Evolutionary conservation across 2,329 filamentous ascomycete species (phyloP).

Genomic region (Cordyceps pruinosa): DNA sequence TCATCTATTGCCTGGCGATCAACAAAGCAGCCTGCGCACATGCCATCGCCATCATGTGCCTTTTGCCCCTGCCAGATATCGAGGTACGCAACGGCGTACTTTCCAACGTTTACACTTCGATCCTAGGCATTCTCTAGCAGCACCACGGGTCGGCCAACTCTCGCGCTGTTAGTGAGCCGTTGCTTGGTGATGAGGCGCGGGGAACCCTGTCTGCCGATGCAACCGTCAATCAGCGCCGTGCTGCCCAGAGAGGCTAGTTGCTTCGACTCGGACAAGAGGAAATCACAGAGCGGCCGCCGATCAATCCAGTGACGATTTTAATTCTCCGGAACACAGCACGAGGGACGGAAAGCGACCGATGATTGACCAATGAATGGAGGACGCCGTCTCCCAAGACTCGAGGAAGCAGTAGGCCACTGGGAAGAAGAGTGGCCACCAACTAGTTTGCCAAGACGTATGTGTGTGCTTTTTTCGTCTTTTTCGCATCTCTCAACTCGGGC

Average conservation of each 20-base stretch:
- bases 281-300: background rate
- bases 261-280: background rate
- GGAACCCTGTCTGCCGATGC: slow-evolving; percentile 2
- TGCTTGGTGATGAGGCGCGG: background rate
- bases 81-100: too few relatives aligned
- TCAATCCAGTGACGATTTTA: background rate
- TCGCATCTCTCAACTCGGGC: background rate
- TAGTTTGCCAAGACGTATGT: too few relatives aligned
- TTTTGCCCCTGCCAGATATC: background rate
- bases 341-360: too few relatives aligned
- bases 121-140: background rate
- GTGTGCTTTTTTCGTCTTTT: too few relatives aligned
- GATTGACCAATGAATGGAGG: too few relatives aligned
- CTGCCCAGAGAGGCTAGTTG: background rate
- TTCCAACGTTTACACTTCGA: background rate
- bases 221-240: background rate
- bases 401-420: too few relatives aligned
- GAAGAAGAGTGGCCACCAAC: too few relatives aligned
- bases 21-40: background rate
- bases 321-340: too few relatives aligned
- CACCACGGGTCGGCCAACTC: background rate
- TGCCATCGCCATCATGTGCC: background rate
- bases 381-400: too few relatives aligned
- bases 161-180: background rate
- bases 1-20: background rate